A percentile compares a stretch with the other conserved stretches of the same genome.
Evolutionary conservation across 2,329 filamentous ascomycete species (phyloP).

Genomic region (Ophiocordyceps sinensis): DNA sequence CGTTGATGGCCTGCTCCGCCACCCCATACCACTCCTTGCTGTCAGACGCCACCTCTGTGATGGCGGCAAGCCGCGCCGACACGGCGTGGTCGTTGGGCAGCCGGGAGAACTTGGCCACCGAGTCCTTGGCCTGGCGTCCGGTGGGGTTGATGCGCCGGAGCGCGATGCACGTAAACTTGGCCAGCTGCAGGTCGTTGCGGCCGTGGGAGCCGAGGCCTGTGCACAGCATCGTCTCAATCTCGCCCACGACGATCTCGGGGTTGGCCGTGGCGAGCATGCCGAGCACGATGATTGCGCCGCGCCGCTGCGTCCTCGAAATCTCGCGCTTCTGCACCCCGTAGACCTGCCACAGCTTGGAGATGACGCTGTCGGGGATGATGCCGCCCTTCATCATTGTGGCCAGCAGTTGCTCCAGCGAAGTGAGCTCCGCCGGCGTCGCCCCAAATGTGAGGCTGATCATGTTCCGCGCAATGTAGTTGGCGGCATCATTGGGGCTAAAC

Average conservation of each 20-base stretch:
- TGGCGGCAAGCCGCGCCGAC: slow-evolving; percentile 62
- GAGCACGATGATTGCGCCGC: slow-evolving; percentile 88
- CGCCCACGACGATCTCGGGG: slow-evolving; percentile 82
- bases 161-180: slow-evolving; percentile 91
- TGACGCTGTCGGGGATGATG: slow-evolving; percentile 69
- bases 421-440: slow-evolving; percentile 85
- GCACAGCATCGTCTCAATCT: slow-evolving; percentile 87
- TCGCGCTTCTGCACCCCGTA: slow-evolving; percentile 90
- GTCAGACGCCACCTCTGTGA: slow-evolving; percentile 72
- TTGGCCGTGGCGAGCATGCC: slow-evolving; percentile 93
- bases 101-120: slow-evolving; percentile 54
- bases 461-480: slow-evolving; percentile 91
- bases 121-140: slow-evolving; percentile 65
- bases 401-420: slow-evolving; percentile 84
- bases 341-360: slow-evolving; percentile 92
- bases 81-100: slow-evolving; percentile 88
- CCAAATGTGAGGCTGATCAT: slow-evolving; percentile 99
- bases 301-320: slow-evolving; percentile 78
- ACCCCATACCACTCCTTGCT: slow-evolving; percentile 95
- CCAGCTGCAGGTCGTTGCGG: slow-evolving; percentile 68
- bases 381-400: slow-evolving; percentile 96
- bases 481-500: slow-evolving; percentile 77
- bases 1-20: slow-evolving; percentile 88
- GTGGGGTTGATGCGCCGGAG: slow-evolving; percentile 79
- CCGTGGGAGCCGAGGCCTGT: slow-evolving; percentile 77